Conservation (phyloP, 129 eudicot species). For the Lactuca saligna region DNA sequence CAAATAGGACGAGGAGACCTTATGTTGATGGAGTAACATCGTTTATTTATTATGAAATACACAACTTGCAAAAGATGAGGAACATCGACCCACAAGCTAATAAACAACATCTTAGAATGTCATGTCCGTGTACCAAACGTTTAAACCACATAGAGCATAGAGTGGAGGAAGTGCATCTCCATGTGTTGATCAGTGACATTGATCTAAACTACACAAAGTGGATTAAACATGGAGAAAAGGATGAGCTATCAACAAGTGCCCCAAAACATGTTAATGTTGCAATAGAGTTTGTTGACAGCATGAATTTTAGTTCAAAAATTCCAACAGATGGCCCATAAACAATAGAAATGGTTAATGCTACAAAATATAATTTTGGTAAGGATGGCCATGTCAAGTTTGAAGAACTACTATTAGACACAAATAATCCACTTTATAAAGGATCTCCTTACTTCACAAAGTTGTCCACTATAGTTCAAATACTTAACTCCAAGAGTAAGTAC, state of each 20-base stretch:
- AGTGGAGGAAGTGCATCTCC: neutral
- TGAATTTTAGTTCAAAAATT: neutral
- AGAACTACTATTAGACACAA: neutral
- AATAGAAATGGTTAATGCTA: neutral
- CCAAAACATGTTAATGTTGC: neutral
- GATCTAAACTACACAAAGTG: neutral
- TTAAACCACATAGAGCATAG: neutral
- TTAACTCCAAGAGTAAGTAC: neutral
- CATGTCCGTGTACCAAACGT: neutral
- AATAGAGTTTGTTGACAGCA: neutral
- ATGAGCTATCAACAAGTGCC: neutral
- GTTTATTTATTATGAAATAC: neutral
- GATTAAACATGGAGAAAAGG: neutral
- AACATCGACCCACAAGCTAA: neutral
- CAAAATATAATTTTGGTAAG: neutral
- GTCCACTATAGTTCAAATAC: neutral
- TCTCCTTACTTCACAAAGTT: neutral
- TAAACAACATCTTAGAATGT: neutral
- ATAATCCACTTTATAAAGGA: neutral
- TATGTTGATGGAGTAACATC: neutral
- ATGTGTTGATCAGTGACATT: no score
- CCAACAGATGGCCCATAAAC: neutral
- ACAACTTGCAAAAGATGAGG: neutral
- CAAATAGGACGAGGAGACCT: neutral
- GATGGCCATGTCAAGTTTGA: neutral